phyloP scores from a whole-genome alignment of 140 eudicot species.

The Ambrosia hybrid region DNA sequence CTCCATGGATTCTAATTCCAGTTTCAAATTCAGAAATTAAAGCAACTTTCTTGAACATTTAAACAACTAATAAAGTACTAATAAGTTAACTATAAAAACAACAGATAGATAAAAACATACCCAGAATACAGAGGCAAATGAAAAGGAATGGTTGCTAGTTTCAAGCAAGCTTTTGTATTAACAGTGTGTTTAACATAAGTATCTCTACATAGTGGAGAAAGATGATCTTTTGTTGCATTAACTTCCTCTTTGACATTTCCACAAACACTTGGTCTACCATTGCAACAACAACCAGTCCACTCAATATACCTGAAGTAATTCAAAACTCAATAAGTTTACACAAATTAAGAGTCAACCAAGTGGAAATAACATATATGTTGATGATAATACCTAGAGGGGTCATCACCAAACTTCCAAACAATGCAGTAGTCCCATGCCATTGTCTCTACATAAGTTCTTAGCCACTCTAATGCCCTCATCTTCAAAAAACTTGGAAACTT shows the following conservation, averaged over 20 bases:
- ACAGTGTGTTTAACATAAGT: constrained; percentile 43
- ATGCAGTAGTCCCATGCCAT: constrained; percentile 69
- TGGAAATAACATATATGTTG: background rate
- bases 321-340: background rate
- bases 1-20: constrained; percentile 72
- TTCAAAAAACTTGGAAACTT: background rate
- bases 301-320: constrained; percentile 53
- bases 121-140: constrained; percentile 71
- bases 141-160: constrained; percentile 58
- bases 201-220: constrained; percentile 57
- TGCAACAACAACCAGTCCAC: constrained; percentile 81
- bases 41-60: background rate
- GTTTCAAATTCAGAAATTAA: constrained; percentile 14
- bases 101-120: constrained; percentile 20
- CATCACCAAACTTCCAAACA: constrained; percentile 69
- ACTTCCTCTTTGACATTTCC: constrained; percentile 44
- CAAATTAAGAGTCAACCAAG: background rate
- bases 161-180: constrained; percentile 50
- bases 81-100: background rate
- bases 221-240: constrained; percentile 23
- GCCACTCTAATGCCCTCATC: constrained; percentile 34
- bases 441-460: constrained; percentile 44
- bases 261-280: constrained; percentile 40
- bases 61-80: background rate
- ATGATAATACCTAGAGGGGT: constrained; percentile 58